phyloP scores from a whole-genome alignment of 805 yeast species.

The Wickerhamiella cacticola region DNA sequence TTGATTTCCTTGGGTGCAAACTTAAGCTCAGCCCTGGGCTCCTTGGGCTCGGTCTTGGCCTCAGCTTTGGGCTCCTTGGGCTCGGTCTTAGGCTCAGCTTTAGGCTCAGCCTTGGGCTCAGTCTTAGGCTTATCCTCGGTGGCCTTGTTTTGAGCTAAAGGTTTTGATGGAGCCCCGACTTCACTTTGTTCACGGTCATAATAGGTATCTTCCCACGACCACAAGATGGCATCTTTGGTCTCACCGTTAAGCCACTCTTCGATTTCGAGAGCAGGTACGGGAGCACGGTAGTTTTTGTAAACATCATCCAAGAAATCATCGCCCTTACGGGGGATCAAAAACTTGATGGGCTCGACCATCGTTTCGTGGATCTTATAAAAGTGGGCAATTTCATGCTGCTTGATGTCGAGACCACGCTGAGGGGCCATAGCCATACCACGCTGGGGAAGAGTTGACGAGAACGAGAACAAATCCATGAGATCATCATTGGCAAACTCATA shows the following conservation, averaged over 20 bases:
- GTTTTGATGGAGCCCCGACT: conserved; percentile 3
- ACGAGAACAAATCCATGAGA: conserved; percentile 76
- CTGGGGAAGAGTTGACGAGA: conserved; percentile 80
- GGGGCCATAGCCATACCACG: conserved; percentile 92
- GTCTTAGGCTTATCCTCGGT: conserved; percentile 5
- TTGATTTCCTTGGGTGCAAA: conserved; percentile 16
- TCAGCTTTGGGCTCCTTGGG: conserved; percentile 5
- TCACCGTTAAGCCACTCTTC: conserved; percentile 73
- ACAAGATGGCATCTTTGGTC: conserved; percentile 62
- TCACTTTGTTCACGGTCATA: conserved; percentile 43
- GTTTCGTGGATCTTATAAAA: conserved; percentile 77
- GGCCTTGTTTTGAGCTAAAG: conserved; percentile 22
- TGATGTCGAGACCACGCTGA: conserved; percentile 61
- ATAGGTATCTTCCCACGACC: conserved; percentile 62
- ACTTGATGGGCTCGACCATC: conserved; percentile 79
- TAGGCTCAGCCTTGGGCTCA: conserved; percentile 5
- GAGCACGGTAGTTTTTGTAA: conserved; percentile 82
- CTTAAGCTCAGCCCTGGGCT: conserved; percentile 21
- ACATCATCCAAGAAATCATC: conserved; percentile 89
- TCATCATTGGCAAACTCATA: conserved; percentile 80
- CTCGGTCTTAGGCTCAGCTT: conserved; percentile 12
- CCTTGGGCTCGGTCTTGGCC: conserved; percentile 17
- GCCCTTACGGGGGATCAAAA: conserved; percentile 85
- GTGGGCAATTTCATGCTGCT: conserved; percentile 72
- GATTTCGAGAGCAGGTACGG: conserved; percentile 63